These are phyloP conservation scores for Sarcodon sp. DNA, from an alignment of 768 basidiomycete genomes.

Conservation along the genomic window DNA sequence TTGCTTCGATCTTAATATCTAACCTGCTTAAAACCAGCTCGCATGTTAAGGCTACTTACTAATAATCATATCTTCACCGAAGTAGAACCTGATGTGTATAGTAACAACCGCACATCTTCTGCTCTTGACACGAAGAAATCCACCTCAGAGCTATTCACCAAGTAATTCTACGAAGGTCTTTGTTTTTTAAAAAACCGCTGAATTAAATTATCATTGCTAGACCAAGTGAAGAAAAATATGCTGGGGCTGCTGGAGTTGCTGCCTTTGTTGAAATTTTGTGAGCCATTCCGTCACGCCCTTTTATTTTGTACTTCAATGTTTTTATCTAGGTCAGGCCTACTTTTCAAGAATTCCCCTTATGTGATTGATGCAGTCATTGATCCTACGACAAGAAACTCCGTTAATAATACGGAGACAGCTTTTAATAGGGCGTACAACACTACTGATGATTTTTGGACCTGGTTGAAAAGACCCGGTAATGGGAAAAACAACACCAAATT, in stretches of 20 bases:
- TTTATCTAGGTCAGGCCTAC: constrained; percentile 8
- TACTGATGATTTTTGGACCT: constrained; percentile 9
- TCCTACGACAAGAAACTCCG: constrained; percentile 4
- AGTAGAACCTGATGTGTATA: constrained; percentile 16
- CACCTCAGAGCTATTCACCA: background rate
- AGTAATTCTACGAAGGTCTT: background rate
- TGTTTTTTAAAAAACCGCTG: constrained; percentile 4
- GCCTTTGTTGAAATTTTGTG: constrained; percentile 10
- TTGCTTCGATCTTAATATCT: background rate
- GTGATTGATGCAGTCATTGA: constrained; percentile 11
- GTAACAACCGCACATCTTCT: constrained; percentile 14
- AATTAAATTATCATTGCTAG: too few species aligned
- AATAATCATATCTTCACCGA: constrained; percentile 18
- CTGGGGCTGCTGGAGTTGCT: constrained; percentile 9
- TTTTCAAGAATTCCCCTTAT: constrained; percentile 9
- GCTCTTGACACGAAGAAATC: constrained; percentile 8
- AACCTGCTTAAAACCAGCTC: constrained; percentile 9
- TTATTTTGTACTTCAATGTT: background rate
- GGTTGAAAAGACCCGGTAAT: constrained; percentile 14
- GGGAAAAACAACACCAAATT: constrained; percentile 8
- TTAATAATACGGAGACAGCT: constrained; percentile 9
- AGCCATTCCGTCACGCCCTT: background rate
- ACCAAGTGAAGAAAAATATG: constrained; percentile 7
- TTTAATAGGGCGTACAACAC: constrained; percentile 10
- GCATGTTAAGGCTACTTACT: constrained; percentile 17